phyloP scores from a whole-genome alignment of 2,329 filamentous ascomycete species.

The Didymella arachidicola region DNA sequence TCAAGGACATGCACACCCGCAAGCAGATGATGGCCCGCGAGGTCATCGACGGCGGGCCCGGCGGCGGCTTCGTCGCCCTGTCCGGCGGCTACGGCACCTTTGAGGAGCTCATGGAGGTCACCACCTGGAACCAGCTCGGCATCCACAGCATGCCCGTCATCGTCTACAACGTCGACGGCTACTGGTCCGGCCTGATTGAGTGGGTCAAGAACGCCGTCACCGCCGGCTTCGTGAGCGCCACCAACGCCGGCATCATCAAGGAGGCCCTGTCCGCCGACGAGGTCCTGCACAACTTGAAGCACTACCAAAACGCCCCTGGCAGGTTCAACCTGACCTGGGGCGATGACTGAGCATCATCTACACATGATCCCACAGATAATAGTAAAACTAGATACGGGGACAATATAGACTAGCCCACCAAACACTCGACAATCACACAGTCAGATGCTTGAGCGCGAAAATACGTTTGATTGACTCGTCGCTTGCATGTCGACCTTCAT shows the following conservation, averaged over 20 bases:
- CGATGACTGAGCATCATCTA: slow-evolving; percentile 40
- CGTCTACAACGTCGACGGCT: slow-evolving; percentile 85
- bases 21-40: slow-evolving; percentile 93
- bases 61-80: slow-evolving; percentile 88
- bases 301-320: slow-evolving; percentile 78
- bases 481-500: background rate
- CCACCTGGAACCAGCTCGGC: slow-evolving; percentile 95
- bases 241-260: slow-evolving; percentile 78
- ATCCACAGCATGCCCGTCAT: slow-evolving; percentile 82
- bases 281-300: slow-evolving; percentile 72
- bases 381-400: background rate
- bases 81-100: slow-evolving; percentile 92
- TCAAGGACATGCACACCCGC: slow-evolving; percentile 94
- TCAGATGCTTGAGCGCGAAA: background rate
- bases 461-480: background rate
- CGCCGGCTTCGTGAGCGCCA: slow-evolving; percentile 76
- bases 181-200: slow-evolving; percentile 84
- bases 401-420: background rate
- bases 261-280: slow-evolving; percentile 77
- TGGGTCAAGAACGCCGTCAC: slow-evolving; percentile 82
- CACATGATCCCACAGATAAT: no score
- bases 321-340: slow-evolving; percentile 86
- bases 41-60: slow-evolving; percentile 80
- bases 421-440: slow-evolving; percentile 2
- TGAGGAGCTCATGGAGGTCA: slow-evolving; percentile 92